Evolutionary conservation across 2,329 filamentous ascomycete genomes (phyloP), one percentile per base, ranked within the genome.

Genomic region (Exophiala xenobiotica): DNA sequence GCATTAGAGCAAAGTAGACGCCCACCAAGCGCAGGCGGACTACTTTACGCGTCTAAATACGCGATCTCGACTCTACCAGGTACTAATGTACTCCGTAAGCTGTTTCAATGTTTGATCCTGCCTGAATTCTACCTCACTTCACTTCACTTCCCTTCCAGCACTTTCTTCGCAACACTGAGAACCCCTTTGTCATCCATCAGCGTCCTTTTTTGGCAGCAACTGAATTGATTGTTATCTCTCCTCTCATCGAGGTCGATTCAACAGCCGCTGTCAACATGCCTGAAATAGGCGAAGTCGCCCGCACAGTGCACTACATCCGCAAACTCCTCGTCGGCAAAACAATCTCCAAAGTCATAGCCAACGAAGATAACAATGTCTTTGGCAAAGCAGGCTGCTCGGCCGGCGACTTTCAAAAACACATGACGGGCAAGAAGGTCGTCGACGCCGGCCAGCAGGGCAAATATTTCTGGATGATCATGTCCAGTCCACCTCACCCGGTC

Each of bases 401-500:
- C 0, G 69, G 80, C 0, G 86, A 85, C 23, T 90, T 99, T 57
- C 77, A 88, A 61, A 78, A 81, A 48, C 83, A 86, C 1, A 75
- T 96, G 64, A 78, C 78, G 3, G 90, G 89, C 3, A 92, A 87
- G 64, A 89, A 83, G 64, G 82, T 87, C 24, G 62, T 79, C 33
- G 79, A 78, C 47, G 88, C 87, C 3, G 88, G 87, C 3, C 90
- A 87, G 53, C 93, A 96, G 67, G 93, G 93, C 7, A 99, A 97
- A 78, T 97, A 97, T 67, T 97, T 99, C 68, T 99, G 93, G 77
- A 76, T 97, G 18, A 84, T 89, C 29, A 87, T 88, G 80, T 79
- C 81, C 20, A 78, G 80, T 7, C 80, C 89, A 8, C 91, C 92
- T 1, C 93, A 97, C 70, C 81, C 88, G 0, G 82, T 97, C 23